These are phyloP conservation scores for Arctium lappa DNA, from an alignment of 129 eudicot species.

Conservation along the genomic window DNA sequence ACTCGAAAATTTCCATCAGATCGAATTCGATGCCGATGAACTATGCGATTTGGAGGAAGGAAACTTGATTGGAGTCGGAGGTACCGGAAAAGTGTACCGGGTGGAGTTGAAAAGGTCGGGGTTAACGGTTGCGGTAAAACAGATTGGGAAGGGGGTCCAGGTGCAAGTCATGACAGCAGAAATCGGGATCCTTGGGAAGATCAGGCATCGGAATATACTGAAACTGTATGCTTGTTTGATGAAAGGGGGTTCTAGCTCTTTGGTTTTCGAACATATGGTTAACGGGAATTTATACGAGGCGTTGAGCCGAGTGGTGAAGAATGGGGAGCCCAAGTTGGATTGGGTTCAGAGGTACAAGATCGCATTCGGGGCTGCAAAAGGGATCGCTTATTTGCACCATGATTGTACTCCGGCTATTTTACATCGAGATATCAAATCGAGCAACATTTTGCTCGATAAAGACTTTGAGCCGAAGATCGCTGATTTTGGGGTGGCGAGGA, in stretches of 20 bases:
- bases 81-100: constrained; percentile 89
- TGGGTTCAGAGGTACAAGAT: constrained; percentile 74
- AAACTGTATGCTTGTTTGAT: constrained; percentile 72
- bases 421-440: constrained; percentile 87
- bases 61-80: constrained; percentile 79
- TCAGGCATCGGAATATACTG: constrained; percentile 71
- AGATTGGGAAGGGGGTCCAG: constrained; percentile 55
- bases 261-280: constrained; percentile 89
- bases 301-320: constrained; percentile 51
- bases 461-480: constrained; percentile 89
- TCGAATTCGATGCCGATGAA: constrained; percentile 79
- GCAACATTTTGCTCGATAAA: constrained; percentile 80
- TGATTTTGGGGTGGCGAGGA: constrained; percentile 86
- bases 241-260: constrained; percentile 59
- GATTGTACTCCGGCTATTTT: constrained; percentile 75
- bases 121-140: constrained; percentile 84
- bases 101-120: constrained; percentile 67
- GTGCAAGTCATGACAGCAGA: constrained; percentile 58
- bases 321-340: constrained; percentile 57
- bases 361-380: constrained; percentile 91
- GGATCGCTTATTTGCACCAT: constrained; percentile 84
- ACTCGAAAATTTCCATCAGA: constrained; percentile 69
- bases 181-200: constrained; percentile 73
- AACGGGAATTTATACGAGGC: constrained; percentile 81
- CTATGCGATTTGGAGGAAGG: constrained; percentile 56